Evolutionary conservation across 176 grass and related monocot genomes (phyloP), one percentile per base, ranked within the genome.

Genomic region (Cenchrus purpureus): DNA sequence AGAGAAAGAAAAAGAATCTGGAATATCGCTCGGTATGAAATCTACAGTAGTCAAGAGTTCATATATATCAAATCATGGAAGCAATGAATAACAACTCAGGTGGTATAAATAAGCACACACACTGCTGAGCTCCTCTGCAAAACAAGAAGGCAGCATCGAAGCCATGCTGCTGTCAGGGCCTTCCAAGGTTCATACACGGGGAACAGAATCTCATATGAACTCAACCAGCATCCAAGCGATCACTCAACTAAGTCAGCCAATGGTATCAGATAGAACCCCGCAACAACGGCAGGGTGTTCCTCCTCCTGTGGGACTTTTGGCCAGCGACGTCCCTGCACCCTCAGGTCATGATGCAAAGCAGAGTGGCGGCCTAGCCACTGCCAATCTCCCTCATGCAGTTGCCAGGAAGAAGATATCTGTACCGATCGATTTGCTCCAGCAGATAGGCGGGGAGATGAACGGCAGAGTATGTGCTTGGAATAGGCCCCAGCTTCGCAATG

Each of bases 361-460:
- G 8, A 51, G 49, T 28, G 43, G 43, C 20, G 28, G 60, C 43
- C 87, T 94, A 97, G 71, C 87, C 92, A 94, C 94, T 83, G 71
- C 87, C 92, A 94, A 90, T 83, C 29, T 94, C 94, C 79, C 94
- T 74, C 43, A 59, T 70, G 48, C 94, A 97, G 78, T 92, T 73
- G 61, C 94, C 94, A 2, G 94, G 94, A 52, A 97, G 86, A 68
- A 97, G 91, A 79, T 97, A 97, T 15, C 85, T 89, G 73, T 97
- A 97, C 83, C 48, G 86, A 59, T 97, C 94, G 0, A 65, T 4
- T 49, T 90, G 90, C 90, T 94, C 85, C 42, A 97, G 83, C 81
- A 97, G 79, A 55, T 90, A 88, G 3, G 84, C 90, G 0, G 94
- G 94, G n/a, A 97, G 90, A 81, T 97, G 82, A 51, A 97, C 92